Evolutionary conservation across 345 rosid genomes (phyloP).

Genomic region (Salix purpurea): DNA sequence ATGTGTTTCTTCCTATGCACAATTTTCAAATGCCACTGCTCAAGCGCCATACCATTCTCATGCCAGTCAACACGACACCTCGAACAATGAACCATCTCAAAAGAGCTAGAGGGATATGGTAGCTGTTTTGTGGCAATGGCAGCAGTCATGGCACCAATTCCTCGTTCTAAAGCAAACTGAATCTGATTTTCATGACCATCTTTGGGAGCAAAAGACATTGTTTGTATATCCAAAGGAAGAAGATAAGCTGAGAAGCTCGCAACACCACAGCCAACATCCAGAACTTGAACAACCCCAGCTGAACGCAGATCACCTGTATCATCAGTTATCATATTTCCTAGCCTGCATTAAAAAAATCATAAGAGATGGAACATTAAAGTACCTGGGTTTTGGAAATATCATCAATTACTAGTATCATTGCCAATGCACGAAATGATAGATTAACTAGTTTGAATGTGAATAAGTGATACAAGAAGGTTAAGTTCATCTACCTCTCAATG

Average conservation of each 20-base stretch:
- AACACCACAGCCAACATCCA: constrained; percentile 97
- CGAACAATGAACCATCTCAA: constrained; percentile 97
- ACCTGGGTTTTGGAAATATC: background rate
- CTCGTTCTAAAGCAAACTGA: constrained; percentile 95
- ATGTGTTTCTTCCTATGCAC: background rate
- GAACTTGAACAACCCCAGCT: constrained; percentile 80
- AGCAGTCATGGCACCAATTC: constrained; percentile 81
- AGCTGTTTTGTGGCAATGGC: constrained; percentile 78
- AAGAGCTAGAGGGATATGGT: constrained; percentile 82
- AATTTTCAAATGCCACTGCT: background rate
- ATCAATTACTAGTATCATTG: background rate
- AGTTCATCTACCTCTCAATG: constrained; percentile 57
- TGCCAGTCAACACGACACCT: constrained; percentile 98
- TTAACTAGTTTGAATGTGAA: background rate
- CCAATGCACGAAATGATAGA: background rate
- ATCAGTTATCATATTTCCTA: constrained; percentile 72
- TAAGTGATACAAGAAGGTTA: background rate
- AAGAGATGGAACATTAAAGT: background rate
- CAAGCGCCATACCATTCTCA: constrained; percentile 59
- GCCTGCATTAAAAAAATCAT: constrained; percentile 33
- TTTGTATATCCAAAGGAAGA: constrained; percentile 71
- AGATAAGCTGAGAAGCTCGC: constrained; percentile 96
- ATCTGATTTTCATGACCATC: constrained; percentile 96
- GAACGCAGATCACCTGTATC: constrained; percentile 78
- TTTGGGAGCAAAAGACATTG: constrained; percentile 95